Evolutionary conservation across 2,329 filamentous ascomycete genomes (phyloP).

Genomic region (Aspergillus ruber): DNA sequence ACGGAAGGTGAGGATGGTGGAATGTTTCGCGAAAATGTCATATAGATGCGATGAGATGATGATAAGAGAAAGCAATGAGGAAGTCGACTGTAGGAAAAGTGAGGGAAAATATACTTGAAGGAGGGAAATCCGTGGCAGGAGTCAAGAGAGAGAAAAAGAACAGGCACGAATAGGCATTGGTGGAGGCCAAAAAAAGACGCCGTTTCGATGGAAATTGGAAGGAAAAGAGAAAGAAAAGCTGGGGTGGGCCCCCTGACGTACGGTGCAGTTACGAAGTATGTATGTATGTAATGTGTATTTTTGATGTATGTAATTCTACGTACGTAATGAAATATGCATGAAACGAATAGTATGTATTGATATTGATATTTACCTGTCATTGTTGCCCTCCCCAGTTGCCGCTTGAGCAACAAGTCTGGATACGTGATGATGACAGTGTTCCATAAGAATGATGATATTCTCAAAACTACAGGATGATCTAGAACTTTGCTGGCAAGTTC

Average conservation of each 20-base stretch:
- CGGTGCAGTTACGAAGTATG: not conserved
- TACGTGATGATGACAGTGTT: slow-evolving; percentile 14
- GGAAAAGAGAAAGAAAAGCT: slow-evolving; percentile 1
- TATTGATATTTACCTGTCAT: too few relatives aligned
- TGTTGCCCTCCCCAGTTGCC: too few relatives aligned
- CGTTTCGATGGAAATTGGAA: not conserved
- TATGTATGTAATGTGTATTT: not conserved
- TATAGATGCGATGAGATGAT: not conserved
- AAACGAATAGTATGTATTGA: not conserved
- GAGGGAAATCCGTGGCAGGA: not conserved
- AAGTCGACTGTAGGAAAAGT: not conserved
- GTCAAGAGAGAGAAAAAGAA: slow-evolving; percentile 1
- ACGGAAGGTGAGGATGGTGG: not conserved
- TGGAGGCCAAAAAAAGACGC: not conserved
- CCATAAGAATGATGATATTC: slow-evolving; percentile 7
- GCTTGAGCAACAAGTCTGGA: too few relatives aligned
- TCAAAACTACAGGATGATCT: slow-evolving; percentile 3
- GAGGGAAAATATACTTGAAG: not conserved
- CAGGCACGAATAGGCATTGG: not conserved
- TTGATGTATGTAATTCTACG: not conserved
- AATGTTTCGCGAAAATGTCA: not conserved
- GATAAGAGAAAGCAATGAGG: not conserved
- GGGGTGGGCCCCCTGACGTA: not conserved
- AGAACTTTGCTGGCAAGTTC: not conserved
- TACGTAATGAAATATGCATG: not conserved